Conservation (phyloP, 371 early-diverging fungal genomes). For the Actinomucor elegans region DNA sequence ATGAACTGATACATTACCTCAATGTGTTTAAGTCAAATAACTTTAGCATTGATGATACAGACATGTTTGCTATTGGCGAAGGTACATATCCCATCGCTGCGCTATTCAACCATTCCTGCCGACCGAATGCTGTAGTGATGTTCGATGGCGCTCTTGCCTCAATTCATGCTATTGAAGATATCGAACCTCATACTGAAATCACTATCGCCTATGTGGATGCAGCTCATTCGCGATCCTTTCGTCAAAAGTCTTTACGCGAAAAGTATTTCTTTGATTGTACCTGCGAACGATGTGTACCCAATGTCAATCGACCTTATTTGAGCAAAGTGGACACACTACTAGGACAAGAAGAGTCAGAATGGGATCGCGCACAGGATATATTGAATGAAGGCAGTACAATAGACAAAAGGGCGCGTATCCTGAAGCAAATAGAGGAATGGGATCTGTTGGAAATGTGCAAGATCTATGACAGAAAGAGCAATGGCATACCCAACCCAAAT, state of each 20-base stretch:
- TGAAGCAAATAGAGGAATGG: conserved; percentile 30
- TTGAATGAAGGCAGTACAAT: conserved; percentile 5
- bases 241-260: conserved; percentile 54
- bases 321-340: conserved; percentile 35
- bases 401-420: background rate
- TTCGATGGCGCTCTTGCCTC: conserved; percentile 53
- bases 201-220: conserved; percentile 77
- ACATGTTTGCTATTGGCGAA: conserved; percentile 71
- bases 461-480: conserved; percentile 29
- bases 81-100: conserved; percentile 79
- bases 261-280: conserved; percentile 78
- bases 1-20: conserved; percentile 49
- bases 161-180: conserved; percentile 64
- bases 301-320: conserved; percentile 11
- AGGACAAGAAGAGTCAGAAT: conserved; percentile 37
- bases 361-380: conserved; percentile 35
- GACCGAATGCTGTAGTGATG: conserved; percentile 75
- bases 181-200: conserved; percentile 71
- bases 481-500: conserved; percentile 17
- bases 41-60: conserved; percentile 65
- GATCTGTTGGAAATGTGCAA: conserved; percentile 32
- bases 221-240: conserved; percentile 55
- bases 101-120: conserved; percentile 86
- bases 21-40: conserved; percentile 79
- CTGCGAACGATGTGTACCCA: conserved; percentile 63